Base-by-base conservation (phyloP, 2,329 filamentous ascomycete species). In the Zymoseptoria passerinii region DNA sequence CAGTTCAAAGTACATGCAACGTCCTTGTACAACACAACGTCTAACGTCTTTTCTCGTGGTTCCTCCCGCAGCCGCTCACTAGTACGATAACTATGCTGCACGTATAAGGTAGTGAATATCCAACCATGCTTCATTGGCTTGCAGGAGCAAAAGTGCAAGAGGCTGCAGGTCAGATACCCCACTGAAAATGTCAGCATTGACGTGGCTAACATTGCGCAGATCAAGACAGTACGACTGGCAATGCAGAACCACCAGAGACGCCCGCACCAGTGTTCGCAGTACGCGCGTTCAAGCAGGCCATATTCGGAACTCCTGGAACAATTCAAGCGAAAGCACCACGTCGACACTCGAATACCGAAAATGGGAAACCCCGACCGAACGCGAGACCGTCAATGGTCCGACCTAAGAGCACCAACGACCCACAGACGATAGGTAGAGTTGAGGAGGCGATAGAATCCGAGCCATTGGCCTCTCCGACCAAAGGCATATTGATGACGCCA, bases 221-320 rank as follows among this genome's bases (percentile, higher is more conserved):
- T 56, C 62, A 67, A 8, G 68, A 68, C 58, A 44, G 35, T 44
- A 69, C 75, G 50, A 74, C 73, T n/a, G 75, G 73, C 49, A 72
- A 75, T 59, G 67, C 80, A 59, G 83, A 85, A 49, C 75, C 80
- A 6, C 84, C 83, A 53, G 82, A 85, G 63, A 87, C 85, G 1
- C 84, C 85, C 8, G 84, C 83, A 52, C 83, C 83, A 52, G 77
- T 86, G 20, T 88, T 88, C 69, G 84, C 84, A 18, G 80, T 85
- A 57, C 84, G 84, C 66, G 85, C 85, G 16, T 84, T 87, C 72
- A 84, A 83, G 66, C 82, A 83, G 61, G 81, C 83, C 50, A 72
- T 87, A 57, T 86, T 85, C 72, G 83, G 83, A 27, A 86, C 84
- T 0, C 84, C 84, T 13, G 79, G 80, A 20, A 78, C 78, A 9